Base-by-base conservation (phyloP, 768 basidiomycete genomes). In the Rhizopogon sp. region DNA sequence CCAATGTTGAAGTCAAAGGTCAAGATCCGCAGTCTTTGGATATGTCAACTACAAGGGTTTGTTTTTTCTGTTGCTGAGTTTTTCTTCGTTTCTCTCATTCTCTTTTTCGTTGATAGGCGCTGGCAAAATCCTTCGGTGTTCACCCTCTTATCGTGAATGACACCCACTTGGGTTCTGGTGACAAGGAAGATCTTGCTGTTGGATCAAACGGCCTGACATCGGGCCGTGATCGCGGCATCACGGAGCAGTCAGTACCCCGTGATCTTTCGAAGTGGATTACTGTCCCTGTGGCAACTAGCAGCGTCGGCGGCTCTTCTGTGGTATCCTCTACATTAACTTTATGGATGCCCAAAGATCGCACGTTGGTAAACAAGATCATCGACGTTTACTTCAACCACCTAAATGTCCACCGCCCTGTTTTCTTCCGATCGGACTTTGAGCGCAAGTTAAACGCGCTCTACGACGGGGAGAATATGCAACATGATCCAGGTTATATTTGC, bases 51-150 rank as follows among this genome's bases (percentile, higher is more conserved):
- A 79, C 86, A 6, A 81, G 81, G 59, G 83, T 81, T 60, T 44
- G 70, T 64, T 44, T 39, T 37, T 56, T 20, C 29, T 5, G 22
- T 37, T 8, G n/a, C 16, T 9, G 7, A 35, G 11, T 37, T 29
- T 35, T 53, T 33, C 10, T 7, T 8, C 31, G 2, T 13, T 28
- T 29, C 51, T 22, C 49, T 16, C 37, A 50, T 69, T 13, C 61
- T 43, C 43, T 31, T 53, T 25, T 50, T 54, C 14, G 52, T 55
- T 40, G 56, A 45, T 59, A 84, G 79, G 77, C 87, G 25, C 79
- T 91, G 47, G 90, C 87, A 41, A 88, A 84, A 70, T 84, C 78
- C 64, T 92, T 92, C 63, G 90, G 90, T 46, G 90, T 92, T 29
- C 80, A 85, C 49, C 74, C 83, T 28, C 78, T 79, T 42, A 90